Percentiles rank a stretch among this genome's conserved stretches.
phyloP scores from a whole-genome alignment of 768 basidiomycete genomes.

The Agaricus sinodeliciosus region DNA sequence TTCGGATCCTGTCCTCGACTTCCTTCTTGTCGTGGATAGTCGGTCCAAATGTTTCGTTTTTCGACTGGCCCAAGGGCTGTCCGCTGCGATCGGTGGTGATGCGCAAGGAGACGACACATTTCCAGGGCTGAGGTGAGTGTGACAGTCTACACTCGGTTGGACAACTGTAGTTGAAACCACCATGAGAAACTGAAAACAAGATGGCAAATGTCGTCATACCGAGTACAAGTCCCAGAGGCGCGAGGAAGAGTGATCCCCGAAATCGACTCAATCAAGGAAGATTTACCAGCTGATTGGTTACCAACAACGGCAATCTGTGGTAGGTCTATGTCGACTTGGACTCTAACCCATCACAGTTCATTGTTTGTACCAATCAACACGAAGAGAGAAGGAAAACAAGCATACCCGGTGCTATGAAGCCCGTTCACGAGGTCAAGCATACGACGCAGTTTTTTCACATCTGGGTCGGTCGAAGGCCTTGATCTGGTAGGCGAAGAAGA shows the following conservation, averaged over 20 bases:
- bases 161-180: conserved; percentile 32
- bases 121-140: conserved; percentile 34
- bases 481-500: not conserved
- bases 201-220: too few relatives aligned
- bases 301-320: conserved; percentile 73
- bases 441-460: conserved; percentile 25
- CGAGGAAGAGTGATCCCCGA: conserved; percentile 67
- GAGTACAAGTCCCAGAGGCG: conserved; percentile 70
- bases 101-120: conserved; percentile 43
- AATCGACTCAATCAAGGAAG: conserved; percentile 71
- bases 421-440: conserved; percentile 58
- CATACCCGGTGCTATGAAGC: conserved; percentile 55
- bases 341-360: conserved; percentile 28
- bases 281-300: conserved; percentile 69
- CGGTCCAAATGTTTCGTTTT: conserved; percentile 36
- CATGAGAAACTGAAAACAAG: too few relatives aligned
- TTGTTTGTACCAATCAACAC: not conserved
- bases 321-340: conserved; percentile 63
- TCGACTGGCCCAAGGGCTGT: conserved; percentile 30
- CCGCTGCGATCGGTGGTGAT: conserved; percentile 34
- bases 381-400: conserved; percentile 2
- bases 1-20: conserved; percentile 62
- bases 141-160: conserved; percentile 53
- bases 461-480: too few relatives aligned
- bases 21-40: conserved; percentile 41